Evolutionary conservation across 179 eudicot genomes (phyloP).

Genomic region (Patellifolia procumbens): DNA sequence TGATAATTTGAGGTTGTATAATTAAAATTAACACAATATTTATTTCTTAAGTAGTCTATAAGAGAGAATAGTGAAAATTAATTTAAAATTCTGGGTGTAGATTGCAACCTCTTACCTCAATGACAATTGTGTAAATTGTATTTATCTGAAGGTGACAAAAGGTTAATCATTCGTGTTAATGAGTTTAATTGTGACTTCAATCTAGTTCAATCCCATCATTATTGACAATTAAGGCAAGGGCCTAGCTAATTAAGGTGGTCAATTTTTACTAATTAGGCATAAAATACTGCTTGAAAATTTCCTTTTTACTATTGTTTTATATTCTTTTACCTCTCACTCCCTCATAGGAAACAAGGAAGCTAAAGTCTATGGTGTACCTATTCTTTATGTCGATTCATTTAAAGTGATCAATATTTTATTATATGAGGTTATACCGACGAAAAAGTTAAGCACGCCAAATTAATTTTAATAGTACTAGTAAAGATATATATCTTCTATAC

Average conservation of each 20-base stretch:
- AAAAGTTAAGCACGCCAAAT: background rate
- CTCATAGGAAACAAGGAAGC: conserved; percentile 20
- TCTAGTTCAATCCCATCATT: conserved; percentile 32
- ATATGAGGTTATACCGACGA: conserved; percentile 8
- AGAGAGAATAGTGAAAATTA: too few species aligned
- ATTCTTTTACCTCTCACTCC: conserved; percentile 14
- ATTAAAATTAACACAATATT: too few species aligned
- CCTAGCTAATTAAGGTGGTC: background rate
- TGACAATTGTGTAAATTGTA: too few species aligned
- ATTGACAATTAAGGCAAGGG: conserved; percentile 18
- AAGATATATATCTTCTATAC: background rate
- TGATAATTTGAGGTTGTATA: too few species aligned
- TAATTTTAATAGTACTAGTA: background rate
- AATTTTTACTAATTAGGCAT: conserved; percentile 1
- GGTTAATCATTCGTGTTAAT: conserved; percentile 21
- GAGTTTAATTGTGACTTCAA: conserved; percentile 21
- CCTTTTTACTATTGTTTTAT: conserved; percentile 4
- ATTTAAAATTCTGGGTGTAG: too few species aligned
- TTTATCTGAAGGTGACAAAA: conserved; percentile 28
- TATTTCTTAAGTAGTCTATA: too few species aligned
- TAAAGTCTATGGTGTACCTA: conserved; percentile 1
- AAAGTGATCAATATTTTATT: background rate
- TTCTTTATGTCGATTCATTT: background rate
- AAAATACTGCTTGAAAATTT: background rate
- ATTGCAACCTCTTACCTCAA: too few species aligned